Percentiles rank a stretch among this genome's conserved stretches.
These are phyloP conservation scores for Scheffersomyces segobiensis DNA, from an alignment of 1,139 yeast genomes.

Conservation along the genomic window DNA sequence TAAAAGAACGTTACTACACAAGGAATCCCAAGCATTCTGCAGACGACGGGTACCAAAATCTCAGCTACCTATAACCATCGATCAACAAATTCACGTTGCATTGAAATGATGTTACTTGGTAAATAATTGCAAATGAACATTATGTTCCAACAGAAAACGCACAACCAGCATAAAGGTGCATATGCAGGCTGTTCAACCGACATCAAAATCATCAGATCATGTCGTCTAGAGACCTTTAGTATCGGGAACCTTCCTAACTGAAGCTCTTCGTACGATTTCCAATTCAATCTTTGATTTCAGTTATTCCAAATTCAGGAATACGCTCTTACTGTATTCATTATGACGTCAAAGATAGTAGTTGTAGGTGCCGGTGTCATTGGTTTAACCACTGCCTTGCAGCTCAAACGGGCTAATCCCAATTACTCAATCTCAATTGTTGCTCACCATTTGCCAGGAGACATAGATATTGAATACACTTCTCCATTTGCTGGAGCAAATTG, in stretches of 20 bases:
- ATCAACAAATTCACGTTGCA: background rate
- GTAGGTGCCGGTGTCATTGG: constrained; percentile 47
- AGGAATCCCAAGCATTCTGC: no score
- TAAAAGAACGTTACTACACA: no score
- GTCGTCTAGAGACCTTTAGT: background rate
- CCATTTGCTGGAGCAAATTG: constrained; percentile 50
- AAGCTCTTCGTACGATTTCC: background rate
- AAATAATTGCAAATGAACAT: background rate
- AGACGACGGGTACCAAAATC: background rate
- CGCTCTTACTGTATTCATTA: background rate
- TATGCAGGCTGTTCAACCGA: background rate
- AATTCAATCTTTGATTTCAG: no score
- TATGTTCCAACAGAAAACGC: background rate
- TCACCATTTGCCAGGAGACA: constrained; percentile 41
- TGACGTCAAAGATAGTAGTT: constrained; percentile 19
- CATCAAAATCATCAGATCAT: background rate
- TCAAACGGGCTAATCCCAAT: constrained; percentile 21
- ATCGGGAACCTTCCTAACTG: background rate
- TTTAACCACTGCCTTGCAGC: constrained; percentile 37
- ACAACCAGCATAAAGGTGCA: background rate
- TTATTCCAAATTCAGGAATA: background rate
- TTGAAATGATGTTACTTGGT: background rate
- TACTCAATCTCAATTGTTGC: constrained; percentile 32
- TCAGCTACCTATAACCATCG: background rate
- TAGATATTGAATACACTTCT: constrained; percentile 35